Evolutionary conservation across 345 rosid genomes (phyloP).

Genomic region (Lenwebbia sp.): DNA sequence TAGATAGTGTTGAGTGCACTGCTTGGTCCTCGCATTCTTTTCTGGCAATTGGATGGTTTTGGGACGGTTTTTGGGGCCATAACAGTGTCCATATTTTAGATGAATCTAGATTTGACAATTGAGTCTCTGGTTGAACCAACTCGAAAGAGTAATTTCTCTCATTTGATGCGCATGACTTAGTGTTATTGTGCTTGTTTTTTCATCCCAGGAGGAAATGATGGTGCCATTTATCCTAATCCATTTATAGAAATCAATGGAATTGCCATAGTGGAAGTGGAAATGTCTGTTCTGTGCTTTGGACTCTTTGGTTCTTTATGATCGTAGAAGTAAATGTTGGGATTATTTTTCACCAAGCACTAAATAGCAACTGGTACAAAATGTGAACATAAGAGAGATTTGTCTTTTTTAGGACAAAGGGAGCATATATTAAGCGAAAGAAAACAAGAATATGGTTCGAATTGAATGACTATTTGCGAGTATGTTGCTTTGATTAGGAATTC

Average conservation of each 20-base stretch:
- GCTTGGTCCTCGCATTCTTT: neutral
- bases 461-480: neutral
- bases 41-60: neutral
- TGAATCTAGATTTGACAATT: neutral
- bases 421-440: neutral
- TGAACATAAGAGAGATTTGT: neutral
- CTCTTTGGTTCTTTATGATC: neutral
- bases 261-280: neutral
- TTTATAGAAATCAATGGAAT: neutral
- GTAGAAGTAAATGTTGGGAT: neutral
- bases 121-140: neutral
- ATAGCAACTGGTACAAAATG: neutral
- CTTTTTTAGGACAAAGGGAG: neutral
- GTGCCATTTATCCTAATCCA: neutral
- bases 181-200: neutral
- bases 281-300: neutral
- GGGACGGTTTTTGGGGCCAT: neutral
- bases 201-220: neutral
- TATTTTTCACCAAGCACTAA: neutral
- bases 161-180: neutral
- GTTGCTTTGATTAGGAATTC: neutral
- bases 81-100: neutral
- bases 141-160: neutral
- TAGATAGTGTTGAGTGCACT: neutral
- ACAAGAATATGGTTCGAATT: neutral